Evolutionary conservation across 768 basidiomycete genomes (phyloP), one percentile per base, ranked within the genome.

Genomic region (Lactarius evosmus): DNA sequence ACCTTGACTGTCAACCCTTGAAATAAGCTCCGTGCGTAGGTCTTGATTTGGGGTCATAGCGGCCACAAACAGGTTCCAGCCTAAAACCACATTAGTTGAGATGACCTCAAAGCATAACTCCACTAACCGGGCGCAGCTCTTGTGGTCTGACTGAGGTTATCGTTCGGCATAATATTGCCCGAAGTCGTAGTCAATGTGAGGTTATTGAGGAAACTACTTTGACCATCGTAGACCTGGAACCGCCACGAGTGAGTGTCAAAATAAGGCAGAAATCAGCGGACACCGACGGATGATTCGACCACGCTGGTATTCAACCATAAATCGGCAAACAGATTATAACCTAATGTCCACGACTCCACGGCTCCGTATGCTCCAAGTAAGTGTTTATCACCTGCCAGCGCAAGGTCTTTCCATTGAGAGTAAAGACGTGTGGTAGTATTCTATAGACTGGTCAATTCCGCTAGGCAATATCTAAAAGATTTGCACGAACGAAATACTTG

Each of bases 301-400:
- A 87, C 71, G 55, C 81, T 78, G 25, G 82, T 77, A 40, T 79
- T 78, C 53, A 87, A 72, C 41, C 87, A 74, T 70, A 79, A 81
- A 70, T 87, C 86, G 14, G 79, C 82, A 61, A 78, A 86, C 54
- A 88, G 69, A 74, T 88, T 87, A 73, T 89, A 88, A 8, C 82
- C 74, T 25, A 86, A 69, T 4, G 83, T 82, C 84, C 84, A 86
- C 64, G 80, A 82, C 52, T 14, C 51, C 16, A 55, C 1, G 36
- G 58, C 22, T 14, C 65, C 27, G 56, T 60, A 38, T 53, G 60
- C 56, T 33, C 14, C 27, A 46, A 60, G 51, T 46, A 41, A 22
- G 32, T 52, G 11, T 57, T 61, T 52, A 67, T 54, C 53, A 30
- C 8, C 49, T 41, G 56, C 33, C 4, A 54, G 30, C 5, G 64